A percentile compares a stretch with the other conserved stretches of the same genome.
phyloP scores from a whole-genome alignment of 2,329 filamentous ascomycete genomes.

The Lecanicillium sp. region DNA sequence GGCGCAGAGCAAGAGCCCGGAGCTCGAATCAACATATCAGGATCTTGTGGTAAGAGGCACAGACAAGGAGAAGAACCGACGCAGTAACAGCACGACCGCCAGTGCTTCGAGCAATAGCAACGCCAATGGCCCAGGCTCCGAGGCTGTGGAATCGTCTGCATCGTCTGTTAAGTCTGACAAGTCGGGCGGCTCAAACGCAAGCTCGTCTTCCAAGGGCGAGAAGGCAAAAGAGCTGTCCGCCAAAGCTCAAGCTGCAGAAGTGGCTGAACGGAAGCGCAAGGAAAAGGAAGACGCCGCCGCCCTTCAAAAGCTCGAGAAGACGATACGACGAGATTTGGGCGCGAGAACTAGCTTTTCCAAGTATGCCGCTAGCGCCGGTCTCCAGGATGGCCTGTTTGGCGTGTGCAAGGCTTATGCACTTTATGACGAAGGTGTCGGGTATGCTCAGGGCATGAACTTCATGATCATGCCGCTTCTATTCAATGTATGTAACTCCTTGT shows the following conservation, averaged over 20 bases:
- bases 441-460: slow-evolving; percentile 99
- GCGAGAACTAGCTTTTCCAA: slow-evolving; percentile 94
- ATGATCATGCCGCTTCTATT: slow-evolving; percentile 94
- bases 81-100: slow-evolving; percentile 45
- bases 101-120: slow-evolving; percentile 47
- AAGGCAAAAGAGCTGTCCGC: slow-evolving; percentile 55
- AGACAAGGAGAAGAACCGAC: slow-evolving; percentile 64
- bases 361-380: slow-evolving; percentile 80
- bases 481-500: slow-evolving; percentile 54
- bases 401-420: slow-evolving; percentile 96
- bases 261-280: slow-evolving; percentile 67
- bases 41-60: slow-evolving; percentile 75
- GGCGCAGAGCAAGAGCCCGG: slow-evolving; percentile 89
- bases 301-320: slow-evolving; percentile 80
- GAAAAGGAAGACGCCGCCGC: slow-evolving; percentile 68
- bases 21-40: slow-evolving; percentile 78
- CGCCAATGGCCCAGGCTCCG: slow-evolving; percentile 51
- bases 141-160: slow-evolving; percentile 66
- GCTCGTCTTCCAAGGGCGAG: slow-evolving; percentile 50
- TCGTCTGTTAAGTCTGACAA: slow-evolving; percentile 78
- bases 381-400: slow-evolving; percentile 90
- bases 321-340: slow-evolving; percentile 83
- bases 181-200: slow-evolving; percentile 51
- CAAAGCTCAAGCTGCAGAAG: slow-evolving; percentile 56
- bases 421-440: slow-evolving; percentile 89